Conservation (phyloP, 2,329 filamentous ascomycete species). For the Aspergillus ochraceus region DNA sequence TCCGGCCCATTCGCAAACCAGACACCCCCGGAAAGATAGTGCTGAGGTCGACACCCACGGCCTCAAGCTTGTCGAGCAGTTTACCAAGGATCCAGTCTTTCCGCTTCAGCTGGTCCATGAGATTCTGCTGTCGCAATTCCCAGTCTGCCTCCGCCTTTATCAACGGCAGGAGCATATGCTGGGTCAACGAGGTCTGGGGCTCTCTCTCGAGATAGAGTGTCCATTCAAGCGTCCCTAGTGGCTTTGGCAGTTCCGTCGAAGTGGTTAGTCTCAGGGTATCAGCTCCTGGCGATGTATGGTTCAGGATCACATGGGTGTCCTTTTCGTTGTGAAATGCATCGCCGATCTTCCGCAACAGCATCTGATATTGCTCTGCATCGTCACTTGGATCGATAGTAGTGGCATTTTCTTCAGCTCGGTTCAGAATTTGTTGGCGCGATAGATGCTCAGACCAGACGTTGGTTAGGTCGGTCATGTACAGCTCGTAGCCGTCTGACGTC, state of each 20-base stretch:
- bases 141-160: conserved; percentile 50
- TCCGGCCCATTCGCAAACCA: conserved; percentile 47
- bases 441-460: conserved; percentile 58
- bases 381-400: conserved; percentile 63
- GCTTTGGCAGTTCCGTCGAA: conserved; percentile 52
- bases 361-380: conserved; percentile 54
- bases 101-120: conserved; percentile 53
- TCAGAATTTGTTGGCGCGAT: conserved; percentile 46
- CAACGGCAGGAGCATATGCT: conserved; percentile 55
- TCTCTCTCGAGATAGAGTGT: conserved; percentile 47
- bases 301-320: conserved; percentile 34
- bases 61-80: conserved; percentile 59
- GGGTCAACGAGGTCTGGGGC: conserved; percentile 43
- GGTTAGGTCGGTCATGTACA: conserved; percentile 60
- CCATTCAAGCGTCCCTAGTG: conserved; percentile 57
- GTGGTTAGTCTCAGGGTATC: conserved; percentile 48
- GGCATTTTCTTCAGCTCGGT: conserved; percentile 48
- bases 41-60: conserved; percentile 55
- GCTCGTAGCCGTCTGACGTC: conserved; percentile 45
- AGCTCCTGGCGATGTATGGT: conserved; percentile 19
- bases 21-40: conserved; percentile 58
- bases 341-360: conserved; percentile 57
- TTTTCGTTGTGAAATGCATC: conserved; percentile 45
- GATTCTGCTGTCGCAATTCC: conserved; percentile 47
- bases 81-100: conserved; percentile 62